These are phyloP conservation scores for Limnanthes douglasii DNA, from an alignment of 345 rosid species.

Conservation along the genomic window DNA sequence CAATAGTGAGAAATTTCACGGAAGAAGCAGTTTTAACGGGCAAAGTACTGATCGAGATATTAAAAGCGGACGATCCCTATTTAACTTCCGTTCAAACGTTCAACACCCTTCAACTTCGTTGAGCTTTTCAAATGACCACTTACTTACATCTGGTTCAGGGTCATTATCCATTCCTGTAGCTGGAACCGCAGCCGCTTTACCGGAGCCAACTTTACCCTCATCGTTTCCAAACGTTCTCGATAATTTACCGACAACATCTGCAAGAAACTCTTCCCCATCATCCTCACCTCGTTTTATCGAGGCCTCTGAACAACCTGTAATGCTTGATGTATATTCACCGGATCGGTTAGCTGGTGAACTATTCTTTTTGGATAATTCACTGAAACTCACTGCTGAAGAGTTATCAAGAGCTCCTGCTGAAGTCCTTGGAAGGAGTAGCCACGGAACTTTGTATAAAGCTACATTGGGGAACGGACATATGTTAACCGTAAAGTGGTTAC, in stretches of 20 bases:
- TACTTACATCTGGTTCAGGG: constrained; percentile 75
- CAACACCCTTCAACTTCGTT: constrained; percentile 42
- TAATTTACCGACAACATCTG: constrained; percentile 38
- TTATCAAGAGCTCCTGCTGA: constrained; percentile 97
- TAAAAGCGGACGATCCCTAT: constrained; percentile 47
- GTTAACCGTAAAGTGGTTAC: constrained; percentile 91
- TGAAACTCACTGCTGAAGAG: constrained; percentile 77
- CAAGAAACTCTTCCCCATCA: constrained; percentile 58
- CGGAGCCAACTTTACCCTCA: constrained; percentile 29
- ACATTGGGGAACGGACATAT: constrained; percentile 67
- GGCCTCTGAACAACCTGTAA: constrained; percentile 45
- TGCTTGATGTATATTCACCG: constrained; percentile 79
- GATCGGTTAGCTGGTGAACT: constrained; percentile 93
- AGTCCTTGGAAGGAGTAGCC: constrained; percentile 97
- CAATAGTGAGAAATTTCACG: constrained; percentile 43
- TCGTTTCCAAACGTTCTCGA: constrained; percentile 44
- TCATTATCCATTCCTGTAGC: constrained; percentile 54
- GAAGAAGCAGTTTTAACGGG: constrained; percentile 30
- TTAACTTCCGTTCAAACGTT: constrained; percentile 45
- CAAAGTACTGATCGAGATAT: constrained; percentile 30
- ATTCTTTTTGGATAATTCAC: constrained; percentile 59
- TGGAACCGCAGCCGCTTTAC: constrained; percentile 36
- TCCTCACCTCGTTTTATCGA: constrained; percentile 64
- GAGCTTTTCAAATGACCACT: constrained; percentile 85
- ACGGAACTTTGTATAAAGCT: constrained; percentile 88